A percentile compares a stretch with the other conserved stretches of the same genome.
Evolutionary conservation across 768 basidiomycete genomes (phyloP).

Genomic region (Boletus sensibilis): DNA sequence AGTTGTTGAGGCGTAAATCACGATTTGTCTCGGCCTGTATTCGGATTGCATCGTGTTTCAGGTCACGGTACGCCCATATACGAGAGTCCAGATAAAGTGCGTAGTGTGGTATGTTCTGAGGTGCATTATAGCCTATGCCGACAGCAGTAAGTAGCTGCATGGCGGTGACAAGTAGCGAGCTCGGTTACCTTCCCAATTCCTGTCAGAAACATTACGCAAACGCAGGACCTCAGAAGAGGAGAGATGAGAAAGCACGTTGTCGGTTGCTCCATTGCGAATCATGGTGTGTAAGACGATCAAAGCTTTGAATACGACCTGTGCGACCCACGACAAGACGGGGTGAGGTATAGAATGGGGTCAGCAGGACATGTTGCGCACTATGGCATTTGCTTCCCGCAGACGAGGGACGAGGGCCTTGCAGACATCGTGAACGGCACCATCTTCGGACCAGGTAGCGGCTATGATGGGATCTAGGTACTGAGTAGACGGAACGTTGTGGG

Average conservation of each 20-base stretch:
- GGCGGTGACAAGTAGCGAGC: not conserved
- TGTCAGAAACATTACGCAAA: conserved; percentile 75
- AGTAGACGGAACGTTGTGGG: not conserved
- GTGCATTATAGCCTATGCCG: conserved; percentile 72
- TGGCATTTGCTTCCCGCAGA: conserved; percentile 87
- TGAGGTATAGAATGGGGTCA: not conserved
- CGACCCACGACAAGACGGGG: not conserved
- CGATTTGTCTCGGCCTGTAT: conserved; percentile 94
- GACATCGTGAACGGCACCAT: conserved; percentile 90
- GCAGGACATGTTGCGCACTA: conserved; percentile 53
- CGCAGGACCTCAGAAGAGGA: conserved; percentile 79
- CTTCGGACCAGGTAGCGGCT: conserved; percentile 94
- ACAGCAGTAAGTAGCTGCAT: not conserved
- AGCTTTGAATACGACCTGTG: conserved; percentile 95
- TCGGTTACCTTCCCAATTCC: conserved; percentile 80
- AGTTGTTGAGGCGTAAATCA: conserved; percentile 64
- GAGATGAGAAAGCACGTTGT: conserved; percentile 85
- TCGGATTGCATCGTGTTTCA: conserved; percentile 91
- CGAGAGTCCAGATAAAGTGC: conserved; percentile 86
- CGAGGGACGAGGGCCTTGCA: conserved; percentile 83
- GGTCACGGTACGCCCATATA: conserved; percentile 82
- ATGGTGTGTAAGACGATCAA: conserved; percentile 93
- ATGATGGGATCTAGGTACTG: conserved; percentile 97
- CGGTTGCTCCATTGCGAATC: conserved; percentile 95
- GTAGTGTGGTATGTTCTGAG: conserved; percentile 84